A percentile compares a stretch with the other conserved stretches of the same genome.
phyloP scores from a whole-genome alignment of 192 early-diverging fungal genomes.

The Backusella mclennaniae region DNA sequence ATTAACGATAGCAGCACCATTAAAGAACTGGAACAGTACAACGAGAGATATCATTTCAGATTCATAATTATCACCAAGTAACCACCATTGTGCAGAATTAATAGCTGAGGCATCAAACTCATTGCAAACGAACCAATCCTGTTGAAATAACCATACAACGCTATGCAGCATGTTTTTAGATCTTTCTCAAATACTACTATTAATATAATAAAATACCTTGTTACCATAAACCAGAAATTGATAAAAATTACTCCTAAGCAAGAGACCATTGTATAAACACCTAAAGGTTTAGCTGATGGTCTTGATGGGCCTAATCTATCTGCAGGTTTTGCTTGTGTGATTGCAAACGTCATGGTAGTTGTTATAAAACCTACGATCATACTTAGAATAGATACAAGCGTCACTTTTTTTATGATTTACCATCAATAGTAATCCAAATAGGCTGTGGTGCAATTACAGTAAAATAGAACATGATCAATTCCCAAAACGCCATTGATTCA shows the following conservation, averaged over 20 bases:
- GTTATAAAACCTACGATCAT: constrained; percentile 45
- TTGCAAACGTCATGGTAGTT: constrained; percentile 55
- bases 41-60: constrained; percentile 62
- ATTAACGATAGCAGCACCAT: constrained; percentile 65
- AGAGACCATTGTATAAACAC: constrained; percentile 66
- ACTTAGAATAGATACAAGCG: not conserved
- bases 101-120: constrained; percentile 70
- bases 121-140: constrained; percentile 74
- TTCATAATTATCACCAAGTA: constrained; percentile 80
- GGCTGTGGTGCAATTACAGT: constrained; percentile 65
- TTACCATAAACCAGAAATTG: constrained; percentile 64
- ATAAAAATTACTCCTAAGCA: constrained; percentile 69
- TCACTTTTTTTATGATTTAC: not conserved
- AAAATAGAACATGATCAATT: constrained; percentile 72
- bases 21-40: constrained; percentile 68
- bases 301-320: constrained; percentile 50
- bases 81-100: constrained; percentile 73
- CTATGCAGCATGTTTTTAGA: constrained; percentile 7
- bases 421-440: constrained; percentile 76
- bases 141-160: constrained; percentile 61
- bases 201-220: constrained; percentile 16
- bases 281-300: constrained; percentile 73
- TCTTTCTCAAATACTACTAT: not conserved
- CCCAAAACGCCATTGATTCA: constrained; percentile 66
- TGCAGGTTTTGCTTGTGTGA: constrained; percentile 68